A percentile compares a stretch with the other conserved stretches of the same genome.
These are phyloP conservation scores for Thyridium curvatum DNA, from an alignment of 2,329 filamentous ascomycete species.

Conservation along the genomic window DNA sequence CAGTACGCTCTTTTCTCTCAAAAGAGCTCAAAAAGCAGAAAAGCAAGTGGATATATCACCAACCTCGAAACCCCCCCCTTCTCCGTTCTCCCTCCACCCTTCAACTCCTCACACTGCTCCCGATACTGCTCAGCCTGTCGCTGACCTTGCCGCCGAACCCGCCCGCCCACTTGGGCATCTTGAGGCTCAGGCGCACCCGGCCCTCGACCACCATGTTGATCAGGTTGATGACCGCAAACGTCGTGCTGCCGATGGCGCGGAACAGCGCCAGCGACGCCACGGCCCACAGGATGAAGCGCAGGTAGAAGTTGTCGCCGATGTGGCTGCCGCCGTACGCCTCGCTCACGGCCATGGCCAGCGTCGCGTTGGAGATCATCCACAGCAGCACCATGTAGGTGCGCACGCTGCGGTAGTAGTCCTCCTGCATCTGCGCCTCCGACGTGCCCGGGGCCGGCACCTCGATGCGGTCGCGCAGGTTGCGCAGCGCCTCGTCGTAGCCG, in stretches of 20 bases:
- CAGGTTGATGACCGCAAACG: conserved; percentile 78
- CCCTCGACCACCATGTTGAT: conserved; percentile 85
- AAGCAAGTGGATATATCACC: neutral
- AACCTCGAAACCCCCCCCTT: no score
- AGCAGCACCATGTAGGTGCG: conserved; percentile 95
- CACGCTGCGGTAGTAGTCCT: conserved; percentile 97
- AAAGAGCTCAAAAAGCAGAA: conserved; percentile 1
- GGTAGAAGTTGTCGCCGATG: conserved; percentile 80
- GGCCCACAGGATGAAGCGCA: conserved; percentile 88
- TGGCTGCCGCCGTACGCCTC: conserved; percentile 72
- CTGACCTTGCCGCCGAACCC: conserved; percentile 32
- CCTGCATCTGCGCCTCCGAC: conserved; percentile 79
- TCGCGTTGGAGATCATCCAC: conserved; percentile 89
- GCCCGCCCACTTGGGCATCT: conserved; percentile 45
- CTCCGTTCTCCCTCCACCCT: neutral
- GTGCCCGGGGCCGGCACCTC: conserved; percentile 61
- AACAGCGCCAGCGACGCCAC: conserved; percentile 85
- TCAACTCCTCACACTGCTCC: conserved; percentile 33
- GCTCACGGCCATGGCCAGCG: conserved; percentile 87
- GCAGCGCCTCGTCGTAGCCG: conserved; percentile 92
- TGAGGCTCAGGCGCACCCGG: conserved; percentile 56
- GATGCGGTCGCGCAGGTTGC: conserved; percentile 88
- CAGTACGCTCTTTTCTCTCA: neutral
- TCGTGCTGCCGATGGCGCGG: conserved; percentile 72
- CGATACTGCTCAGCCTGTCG: conserved; percentile 43